These are phyloP conservation scores for Dictyostelium purpureum DNA, from an alignment of 78 protist genomes.

Conservation along the genomic window DNA sequence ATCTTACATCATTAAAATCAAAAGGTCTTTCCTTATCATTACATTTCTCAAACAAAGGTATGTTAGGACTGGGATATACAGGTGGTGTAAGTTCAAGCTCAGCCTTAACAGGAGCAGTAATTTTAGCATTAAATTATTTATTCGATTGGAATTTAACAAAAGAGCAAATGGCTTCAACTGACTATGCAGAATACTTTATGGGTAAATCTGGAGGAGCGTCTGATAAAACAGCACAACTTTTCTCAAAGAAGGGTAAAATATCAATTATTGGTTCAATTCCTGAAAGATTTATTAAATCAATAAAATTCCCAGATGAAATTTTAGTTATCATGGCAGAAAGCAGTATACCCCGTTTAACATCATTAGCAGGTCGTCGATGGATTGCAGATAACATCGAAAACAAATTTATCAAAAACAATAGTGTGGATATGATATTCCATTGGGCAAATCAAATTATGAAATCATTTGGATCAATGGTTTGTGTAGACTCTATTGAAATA, in stretches of 20 bases:
- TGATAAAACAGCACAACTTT: conserved; percentile 51
- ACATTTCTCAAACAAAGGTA: conserved; percentile 22
- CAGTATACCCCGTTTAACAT: conserved; percentile 31
- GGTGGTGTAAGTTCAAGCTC: conserved; percentile 76
- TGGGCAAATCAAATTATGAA: conserved; percentile 55
- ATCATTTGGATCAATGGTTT: conserved; percentile 28
- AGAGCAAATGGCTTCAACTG: conserved; percentile 41
- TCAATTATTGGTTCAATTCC: conserved; percentile 49
- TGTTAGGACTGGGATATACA: not conserved
- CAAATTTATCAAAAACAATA: not conserved
- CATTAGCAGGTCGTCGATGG: conserved; percentile 9
- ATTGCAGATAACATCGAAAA: not conserved
- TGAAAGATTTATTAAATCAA: conserved; percentile 16
- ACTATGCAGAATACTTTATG: conserved; percentile 65
- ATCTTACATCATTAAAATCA: not conserved
- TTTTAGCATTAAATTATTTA: not conserved
- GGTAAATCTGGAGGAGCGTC: conserved; percentile 80
- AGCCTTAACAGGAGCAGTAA: conserved; percentile 64
- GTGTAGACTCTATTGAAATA: not conserved
- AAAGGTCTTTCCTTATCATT: not conserved
- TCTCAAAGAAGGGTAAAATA: conserved; percentile 23
- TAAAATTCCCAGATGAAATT: conserved; percentile 1
- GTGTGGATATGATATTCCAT: not conserved
- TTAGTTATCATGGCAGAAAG: conserved; percentile 2
- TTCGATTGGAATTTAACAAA: conserved; percentile 3